phyloP scores from a whole-genome alignment of 1,284 basidiomycete genomes.

The Tetrapyrgos nigripes region DNA sequence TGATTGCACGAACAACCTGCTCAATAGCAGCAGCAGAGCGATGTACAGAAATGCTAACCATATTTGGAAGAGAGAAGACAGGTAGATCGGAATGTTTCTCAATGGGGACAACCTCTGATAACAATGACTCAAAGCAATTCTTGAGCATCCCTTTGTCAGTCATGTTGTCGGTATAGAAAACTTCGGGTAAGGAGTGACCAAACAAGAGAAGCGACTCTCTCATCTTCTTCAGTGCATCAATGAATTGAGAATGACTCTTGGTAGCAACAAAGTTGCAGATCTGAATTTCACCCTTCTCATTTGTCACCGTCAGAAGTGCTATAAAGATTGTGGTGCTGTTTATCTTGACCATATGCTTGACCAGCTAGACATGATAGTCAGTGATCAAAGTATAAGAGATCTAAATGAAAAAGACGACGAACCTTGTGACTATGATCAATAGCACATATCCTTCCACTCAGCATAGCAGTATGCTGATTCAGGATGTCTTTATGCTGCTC shows the following conservation, averaged over 20 bases:
- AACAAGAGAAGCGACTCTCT: neutral
- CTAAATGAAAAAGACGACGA: slow-evolving; percentile 2
- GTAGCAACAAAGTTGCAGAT: slow-evolving; percentile 6
- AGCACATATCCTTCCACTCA: slow-evolving; percentile 20
- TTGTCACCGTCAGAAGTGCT: slow-evolving; percentile 4
- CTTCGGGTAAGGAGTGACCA: slow-evolving; percentile 8
- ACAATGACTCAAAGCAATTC: slow-evolving; percentile 8
- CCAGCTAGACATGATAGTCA: slow-evolving; percentile 15
- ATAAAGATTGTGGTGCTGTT: slow-evolving; percentile 20
- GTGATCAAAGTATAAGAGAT: neutral
- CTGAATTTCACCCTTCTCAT: slow-evolving; percentile 11
- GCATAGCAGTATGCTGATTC: slow-evolving; percentile 28
- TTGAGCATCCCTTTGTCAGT: slow-evolving; percentile 16
- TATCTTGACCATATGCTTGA: slow-evolving; percentile 26
- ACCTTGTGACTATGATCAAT: slow-evolving; percentile 34
- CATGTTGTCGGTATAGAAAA: slow-evolving; percentile 20
- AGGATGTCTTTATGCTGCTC: slow-evolving; percentile 17
- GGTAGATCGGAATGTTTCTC: slow-evolving; percentile 14
- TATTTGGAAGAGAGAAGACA: neutral
- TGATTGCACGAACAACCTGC: slow-evolving; percentile 12
- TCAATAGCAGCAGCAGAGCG: neutral
- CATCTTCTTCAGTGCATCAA: neutral
- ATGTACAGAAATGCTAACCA: neutral
- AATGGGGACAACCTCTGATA: slow-evolving; percentile 5
- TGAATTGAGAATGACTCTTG: slow-evolving; percentile 10